Percentiles rank a stretch among this genome's conserved stretches.
Evolutionary conservation across 2,329 filamentous ascomycete genomes (phyloP).

Genomic region (Fusarium kyushuense): DNA sequence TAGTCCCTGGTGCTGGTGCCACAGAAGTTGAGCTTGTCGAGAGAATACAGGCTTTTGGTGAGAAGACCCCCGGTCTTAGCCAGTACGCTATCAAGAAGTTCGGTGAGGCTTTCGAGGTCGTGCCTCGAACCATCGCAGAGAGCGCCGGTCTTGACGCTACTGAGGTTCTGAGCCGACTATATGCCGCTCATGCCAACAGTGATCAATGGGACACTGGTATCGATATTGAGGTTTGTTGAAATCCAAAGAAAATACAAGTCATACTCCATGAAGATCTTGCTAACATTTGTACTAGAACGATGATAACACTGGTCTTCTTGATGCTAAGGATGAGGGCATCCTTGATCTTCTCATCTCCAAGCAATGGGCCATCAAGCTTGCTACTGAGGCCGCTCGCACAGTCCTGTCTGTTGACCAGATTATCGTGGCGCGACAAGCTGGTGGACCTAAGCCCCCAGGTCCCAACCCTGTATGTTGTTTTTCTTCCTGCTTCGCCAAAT

Average conservation of each 20-base stretch:
- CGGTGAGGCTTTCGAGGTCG: slow-evolving; percentile 96
- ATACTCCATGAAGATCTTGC: slow-evolving; percentile 2
- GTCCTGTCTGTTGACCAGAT: slow-evolving; percentile 98
- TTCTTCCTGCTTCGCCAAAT: neutral
- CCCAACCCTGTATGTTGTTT: slow-evolving; percentile 77
- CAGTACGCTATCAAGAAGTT: slow-evolving; percentile 99
- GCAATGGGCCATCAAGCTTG: slow-evolving; percentile 96
- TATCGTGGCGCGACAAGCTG: slow-evolving; percentile 96
- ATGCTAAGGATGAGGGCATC: slow-evolving; percentile 89
- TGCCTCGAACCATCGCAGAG: slow-evolving; percentile 93
- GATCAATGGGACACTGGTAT: slow-evolving; percentile 92
- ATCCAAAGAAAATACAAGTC: neutral
- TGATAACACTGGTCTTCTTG: slow-evolving; percentile 82
- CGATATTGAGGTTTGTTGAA: slow-evolving; percentile 78
- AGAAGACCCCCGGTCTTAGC: slow-evolving; percentile 90
- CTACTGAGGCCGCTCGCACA: slow-evolving; percentile 93
- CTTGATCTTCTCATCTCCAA: slow-evolving; percentile 93
- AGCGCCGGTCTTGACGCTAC: slow-evolving; percentile 96
- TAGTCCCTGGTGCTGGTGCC: slow-evolving; percentile 94
- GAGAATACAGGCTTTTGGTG: slow-evolving; percentile 88
- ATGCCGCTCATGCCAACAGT: slow-evolving; percentile 91
- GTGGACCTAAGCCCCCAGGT: slow-evolving; percentile 94
- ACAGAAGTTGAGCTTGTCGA: slow-evolving; percentile 95
- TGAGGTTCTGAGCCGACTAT: slow-evolving; percentile 92
- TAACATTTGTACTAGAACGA: slow-evolving; percentile 68